Percentiles rank a stretch among this genome's conserved stretches.
These are phyloP conservation scores for Cadophora malorum DNA, from an alignment of 2,329 filamentous ascomycete species.

Conservation along the genomic window DNA sequence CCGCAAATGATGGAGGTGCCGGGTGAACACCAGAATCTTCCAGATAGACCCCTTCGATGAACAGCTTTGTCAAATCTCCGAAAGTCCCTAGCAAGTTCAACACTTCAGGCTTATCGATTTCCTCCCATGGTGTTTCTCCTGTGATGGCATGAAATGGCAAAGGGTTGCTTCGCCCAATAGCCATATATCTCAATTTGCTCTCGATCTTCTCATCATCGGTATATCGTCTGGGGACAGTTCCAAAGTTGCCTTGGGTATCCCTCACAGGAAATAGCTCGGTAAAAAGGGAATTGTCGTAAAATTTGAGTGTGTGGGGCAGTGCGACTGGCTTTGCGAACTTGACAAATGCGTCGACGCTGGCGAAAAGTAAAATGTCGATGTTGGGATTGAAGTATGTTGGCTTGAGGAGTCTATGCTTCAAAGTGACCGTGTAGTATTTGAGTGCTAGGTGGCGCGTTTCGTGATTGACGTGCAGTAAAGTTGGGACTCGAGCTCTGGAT, in stretches of 20 bases:
- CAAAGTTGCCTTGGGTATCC: no score
- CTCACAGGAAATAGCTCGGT: background rate
- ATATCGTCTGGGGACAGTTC: background rate
- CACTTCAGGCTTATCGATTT: background rate
- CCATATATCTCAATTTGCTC: background rate
- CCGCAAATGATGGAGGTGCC: background rate
- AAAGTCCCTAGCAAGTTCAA: background rate
- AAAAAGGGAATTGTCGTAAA: background rate
- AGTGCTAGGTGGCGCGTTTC: slow-evolving; percentile 1
- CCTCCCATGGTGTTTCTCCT: background rate
- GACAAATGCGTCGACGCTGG: background rate
- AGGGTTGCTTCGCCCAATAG: background rate
- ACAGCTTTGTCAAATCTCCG: background rate
- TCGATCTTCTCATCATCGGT: background rate
- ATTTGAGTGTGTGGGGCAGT: background rate
- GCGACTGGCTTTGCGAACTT: background rate
- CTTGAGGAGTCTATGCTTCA: slow-evolving; percentile 9
- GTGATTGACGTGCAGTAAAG: slow-evolving; percentile 4
- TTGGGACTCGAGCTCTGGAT: slow-evolving; percentile 1
- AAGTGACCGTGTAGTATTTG: background rate
- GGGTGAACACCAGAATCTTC: background rate
- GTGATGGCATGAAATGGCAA: background rate
- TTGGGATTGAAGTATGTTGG: slow-evolving; percentile 13
- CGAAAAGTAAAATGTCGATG: background rate
- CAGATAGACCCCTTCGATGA: slow-evolving; percentile 1